Base-by-base conservation (phyloP, 371 early-diverging fungal species). In the Mortierella sp. region DNA sequence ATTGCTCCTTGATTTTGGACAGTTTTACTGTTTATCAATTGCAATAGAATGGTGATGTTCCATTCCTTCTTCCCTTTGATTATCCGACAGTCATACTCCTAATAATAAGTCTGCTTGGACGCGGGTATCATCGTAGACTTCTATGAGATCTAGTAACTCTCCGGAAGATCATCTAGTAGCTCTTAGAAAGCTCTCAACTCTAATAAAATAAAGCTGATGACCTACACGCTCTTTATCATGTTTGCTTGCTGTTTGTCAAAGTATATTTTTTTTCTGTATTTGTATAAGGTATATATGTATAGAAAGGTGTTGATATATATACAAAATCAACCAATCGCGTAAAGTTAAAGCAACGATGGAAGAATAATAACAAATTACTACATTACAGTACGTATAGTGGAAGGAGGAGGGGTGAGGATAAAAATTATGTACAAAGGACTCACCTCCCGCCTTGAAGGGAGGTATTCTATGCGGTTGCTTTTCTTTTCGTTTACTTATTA, bases 401-500 rank as follows among this genome's bases (percentile, higher is more conserved):
- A 1, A 26, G 40, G 13, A 9, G 13, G 13, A 13, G 13, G 40
- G 13, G 40, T 51, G 9, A 51, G 47, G 19, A 23, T 5, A 26
- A 40, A 42, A 42, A 40, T 12, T 61, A 61, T 61, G 31, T 61
- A 61, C 61, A 61, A 29, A 42, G 47, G 29, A 42, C 12, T 29
- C 3, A n/a, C 45, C 19, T 43, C 45, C 40, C 45, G 19, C 45
- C 45, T 43, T 19, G 45, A 43, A 57, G 29, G 28, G 31, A 15
- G 10, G 55, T 55, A 6, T 29, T 5, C 28, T 54, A 12, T 15
- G 2, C 15, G 9, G 13, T 31, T 56, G 31, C 19, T 10, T 31
- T 56, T 31, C 19, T 43, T 42, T 61, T 45, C 23, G 31, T n/a
- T 57, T 66, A 57, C 26, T 23, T 13, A 40, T 40, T 9, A 40